phyloP scores from a whole-genome alignment of 768 basidiomycete genomes.

The Phlegmacium glaucopus region DNA sequence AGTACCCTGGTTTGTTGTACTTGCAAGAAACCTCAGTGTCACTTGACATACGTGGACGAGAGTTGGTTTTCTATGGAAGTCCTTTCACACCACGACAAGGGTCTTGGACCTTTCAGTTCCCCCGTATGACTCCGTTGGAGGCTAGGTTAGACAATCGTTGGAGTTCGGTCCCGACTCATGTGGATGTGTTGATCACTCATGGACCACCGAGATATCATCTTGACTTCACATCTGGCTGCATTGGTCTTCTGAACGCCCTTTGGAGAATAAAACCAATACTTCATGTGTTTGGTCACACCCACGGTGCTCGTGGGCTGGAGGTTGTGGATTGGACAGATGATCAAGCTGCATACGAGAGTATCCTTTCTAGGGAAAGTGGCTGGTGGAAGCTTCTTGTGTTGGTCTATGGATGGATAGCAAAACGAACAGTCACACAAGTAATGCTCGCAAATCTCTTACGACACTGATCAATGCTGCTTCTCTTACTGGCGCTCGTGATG shows the following conservation, averaged over 20 bases:
- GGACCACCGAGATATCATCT: constrained; percentile 36
- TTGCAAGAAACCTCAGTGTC: constrained; percentile 30
- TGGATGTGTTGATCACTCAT: constrained; percentile 42
- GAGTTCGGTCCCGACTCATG: constrained; percentile 24
- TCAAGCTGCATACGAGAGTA: no score
- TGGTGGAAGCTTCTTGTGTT: no score
- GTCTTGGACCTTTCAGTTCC: constrained; percentile 34
- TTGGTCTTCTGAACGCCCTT: constrained; percentile 25
- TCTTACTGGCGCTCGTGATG: no score
- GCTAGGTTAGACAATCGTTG: no score
- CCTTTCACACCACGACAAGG: constrained; percentile 37
- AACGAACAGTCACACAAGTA: no score
- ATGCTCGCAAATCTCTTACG: no score
- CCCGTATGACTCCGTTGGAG: constrained; percentile 11
- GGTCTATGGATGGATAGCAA: no score
- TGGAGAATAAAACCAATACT: constrained; percentile 32
- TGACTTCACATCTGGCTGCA: constrained; percentile 27
- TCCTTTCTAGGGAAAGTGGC: no score
- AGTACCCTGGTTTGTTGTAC: constrained; percentile 28
- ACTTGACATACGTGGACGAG: constrained; percentile 26
- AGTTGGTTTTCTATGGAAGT: constrained; percentile 33
- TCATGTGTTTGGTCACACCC: constrained; percentile 43
- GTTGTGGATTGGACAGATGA: constrained; percentile 30
- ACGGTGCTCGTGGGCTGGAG: constrained; percentile 32
- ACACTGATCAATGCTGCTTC: no score